phyloP scores from a whole-genome alignment of 1,284 basidiomycete genomes.

The Boletus nobilissimus region DNA sequence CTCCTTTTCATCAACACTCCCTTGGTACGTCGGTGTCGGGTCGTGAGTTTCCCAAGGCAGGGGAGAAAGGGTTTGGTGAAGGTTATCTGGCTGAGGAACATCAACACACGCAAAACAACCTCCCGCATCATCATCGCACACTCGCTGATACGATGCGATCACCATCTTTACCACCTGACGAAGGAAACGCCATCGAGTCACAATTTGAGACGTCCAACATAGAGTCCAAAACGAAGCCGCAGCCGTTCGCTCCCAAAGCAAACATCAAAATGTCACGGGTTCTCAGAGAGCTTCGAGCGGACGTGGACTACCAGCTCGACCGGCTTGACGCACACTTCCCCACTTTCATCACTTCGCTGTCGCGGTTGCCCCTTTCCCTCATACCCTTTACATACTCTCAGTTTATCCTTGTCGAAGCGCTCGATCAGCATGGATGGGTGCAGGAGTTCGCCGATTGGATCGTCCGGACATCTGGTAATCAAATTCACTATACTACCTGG shows the following conservation, averaged over 20 bases:
- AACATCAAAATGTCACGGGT: constrained; percentile 9
- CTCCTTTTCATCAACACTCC: no score
- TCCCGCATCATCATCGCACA: background rate
- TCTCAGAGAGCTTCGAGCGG: constrained; percentile 33
- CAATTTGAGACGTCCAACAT: background rate
- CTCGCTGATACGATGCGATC: no score
- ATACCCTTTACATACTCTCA: constrained; percentile 95
- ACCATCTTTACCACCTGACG: constrained; percentile 5
- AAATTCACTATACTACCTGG: constrained; percentile 65
- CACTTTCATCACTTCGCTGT: constrained; percentile 75
- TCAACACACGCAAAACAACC: background rate
- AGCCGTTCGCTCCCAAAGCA: background rate
- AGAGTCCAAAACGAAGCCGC: constrained; percentile 6
- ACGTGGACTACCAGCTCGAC: constrained; percentile 35
- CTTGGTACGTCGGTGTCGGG: constrained; percentile 39
- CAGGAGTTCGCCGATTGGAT: constrained; percentile 84
- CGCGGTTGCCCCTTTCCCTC: constrained; percentile 81
- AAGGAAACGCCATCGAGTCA: constrained; percentile 15
- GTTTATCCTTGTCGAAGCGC: constrained; percentile 92
- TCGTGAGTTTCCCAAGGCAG: constrained; percentile 17
- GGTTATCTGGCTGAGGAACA: background rate
- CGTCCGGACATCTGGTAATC: constrained; percentile 55
- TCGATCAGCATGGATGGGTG: constrained; percentile 92
- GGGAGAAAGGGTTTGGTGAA: background rate
- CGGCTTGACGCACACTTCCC: constrained; percentile 66